Base-by-base conservation (phyloP, 176 grass and related monocot genomes). In the Eleusine coracana region DNA sequence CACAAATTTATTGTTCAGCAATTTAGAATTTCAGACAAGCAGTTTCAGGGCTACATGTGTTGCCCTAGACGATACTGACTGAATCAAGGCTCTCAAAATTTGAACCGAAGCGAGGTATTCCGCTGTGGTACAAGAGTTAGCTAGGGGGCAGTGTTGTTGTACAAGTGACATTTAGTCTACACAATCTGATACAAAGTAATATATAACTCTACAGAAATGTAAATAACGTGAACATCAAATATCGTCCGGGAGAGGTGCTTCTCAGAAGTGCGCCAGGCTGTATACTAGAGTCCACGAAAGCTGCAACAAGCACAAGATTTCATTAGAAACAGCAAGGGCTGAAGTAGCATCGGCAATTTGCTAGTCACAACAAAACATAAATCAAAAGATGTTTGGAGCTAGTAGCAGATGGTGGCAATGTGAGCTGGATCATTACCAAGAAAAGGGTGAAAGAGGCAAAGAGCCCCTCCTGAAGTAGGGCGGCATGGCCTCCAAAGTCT, bases 381-480 rank as follows among this genome's bases (percentile, higher is more conserved):
- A 67, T 36, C 64, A 67, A 7, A 8, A 68, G 17, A 40, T 39
- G 16, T 16, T 39, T 39, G 36, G 15, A 68, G 65, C 31, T 3
- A 66, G 6, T 66, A 46, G 31, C 31, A 38, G 21, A 16, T 31
- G 14, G 64, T 52, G 15, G 34, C 18, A 12, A 39, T 68, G 31
- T 66, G 31, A 66, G 4, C 18, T 68, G 7, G 7, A 40, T 37
- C 27, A 69, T 77, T 96, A 99, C 97, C 89, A 99, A 54, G 85
- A 99, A 99, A 76, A 99, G 91, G 50, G 87, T 93, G 83, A 96
- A 92, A 21, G 97, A 96, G 34, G 96, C 91, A 25, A 99, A 99
- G 50, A 99, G 90, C 13, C 96, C 96, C 80, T 99, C 96, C 74
- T 99, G 93, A 74, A 96, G 91, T 60, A 99, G 77, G 8, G 93